A percentile compares a stretch with the other conserved stretches of the same genome.
Evolutionary conservation across 345 rosid genomes (phyloP).

Genomic region (Camelina neglecta): DNA sequence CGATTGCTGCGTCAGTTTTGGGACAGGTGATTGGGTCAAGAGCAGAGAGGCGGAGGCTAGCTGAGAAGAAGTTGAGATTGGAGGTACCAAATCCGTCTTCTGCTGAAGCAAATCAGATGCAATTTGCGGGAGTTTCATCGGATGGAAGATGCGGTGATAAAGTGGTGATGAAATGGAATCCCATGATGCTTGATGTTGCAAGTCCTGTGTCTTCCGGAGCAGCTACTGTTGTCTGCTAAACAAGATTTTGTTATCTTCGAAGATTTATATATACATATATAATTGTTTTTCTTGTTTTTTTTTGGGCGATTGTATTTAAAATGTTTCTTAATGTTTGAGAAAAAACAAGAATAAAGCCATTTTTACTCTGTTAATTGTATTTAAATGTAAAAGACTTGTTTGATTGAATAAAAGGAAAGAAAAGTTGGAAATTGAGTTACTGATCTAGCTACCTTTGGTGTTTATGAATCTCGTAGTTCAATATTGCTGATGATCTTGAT

Average conservation of each 20-base stretch:
- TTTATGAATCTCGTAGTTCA: constrained; percentile 1
- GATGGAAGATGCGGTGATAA: constrained; percentile 44
- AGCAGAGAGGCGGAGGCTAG: constrained; percentile 81
- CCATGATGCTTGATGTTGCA: constrained; percentile 41
- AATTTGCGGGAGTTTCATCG: constrained; percentile 20
- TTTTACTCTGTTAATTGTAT: constrained; percentile 16
- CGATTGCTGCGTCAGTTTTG: constrained; percentile 82
- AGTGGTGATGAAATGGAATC: constrained; percentile 45
- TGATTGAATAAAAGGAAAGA: constrained; percentile 22
- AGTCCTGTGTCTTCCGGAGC: constrained; percentile 42
- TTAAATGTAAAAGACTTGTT: constrained; percentile 28
- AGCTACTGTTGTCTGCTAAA: constrained; percentile 42
- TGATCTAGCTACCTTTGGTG: not conserved
- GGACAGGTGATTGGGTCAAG: constrained; percentile 98
- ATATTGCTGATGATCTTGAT: not conserved
- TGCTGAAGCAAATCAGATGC: constrained; percentile 8
- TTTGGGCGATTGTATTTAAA: constrained; percentile 29
- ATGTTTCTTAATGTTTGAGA: constrained; percentile 28
- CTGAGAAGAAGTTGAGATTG: constrained; percentile 45
- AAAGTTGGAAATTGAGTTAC: not conserved
- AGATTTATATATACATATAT: constrained; percentile 1
- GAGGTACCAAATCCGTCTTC: not conserved
- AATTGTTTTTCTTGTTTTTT: constrained; percentile 11
- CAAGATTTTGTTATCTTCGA: constrained; percentile 24
- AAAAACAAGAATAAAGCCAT: constrained; percentile 42